These are phyloP conservation scores for Penicillium sp. DNA, from an alignment of 2,329 filamentous ascomycete species.

Conservation along the genomic window DNA sequence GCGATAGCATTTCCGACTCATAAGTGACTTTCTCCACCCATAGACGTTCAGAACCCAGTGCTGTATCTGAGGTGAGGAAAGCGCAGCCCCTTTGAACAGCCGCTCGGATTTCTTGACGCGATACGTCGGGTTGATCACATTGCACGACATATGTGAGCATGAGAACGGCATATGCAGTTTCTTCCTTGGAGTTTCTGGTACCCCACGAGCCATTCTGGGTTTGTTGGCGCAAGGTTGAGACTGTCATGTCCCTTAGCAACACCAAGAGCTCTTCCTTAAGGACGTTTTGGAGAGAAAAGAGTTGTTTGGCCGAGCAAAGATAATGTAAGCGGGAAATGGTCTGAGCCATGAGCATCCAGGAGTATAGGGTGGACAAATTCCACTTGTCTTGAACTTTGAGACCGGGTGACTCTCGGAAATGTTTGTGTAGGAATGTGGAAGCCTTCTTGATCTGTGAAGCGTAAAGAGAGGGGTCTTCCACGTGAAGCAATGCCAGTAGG, in stretches of 20 bases:
- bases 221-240: slow-evolving; percentile 2
- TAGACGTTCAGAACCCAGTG: slow-evolving; percentile 13
- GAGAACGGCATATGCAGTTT: slow-evolving; percentile 22
- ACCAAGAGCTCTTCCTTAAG: background rate
- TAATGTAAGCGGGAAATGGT: slow-evolving; percentile 4
- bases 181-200: slow-evolving; percentile 13
- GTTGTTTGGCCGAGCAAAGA: background rate
- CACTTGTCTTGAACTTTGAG: slow-evolving; percentile 24
- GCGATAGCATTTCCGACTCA: slow-evolving; percentile 19
- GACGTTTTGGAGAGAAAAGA: background rate
- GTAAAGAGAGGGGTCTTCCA: slow-evolving; percentile 13
- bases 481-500: slow-evolving; percentile 32
- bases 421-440: background rate
- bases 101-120: background rate
- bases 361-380: slow-evolving; percentile 26
- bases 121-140: background rate
- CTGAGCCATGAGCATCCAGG: slow-evolving; percentile 19
- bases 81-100: background rate
- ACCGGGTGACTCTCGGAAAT: slow-evolving; percentile 23
- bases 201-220: slow-evolving; percentile 22
- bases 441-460: background rate
- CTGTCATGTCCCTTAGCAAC: background rate
- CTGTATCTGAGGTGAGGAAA: background rate
- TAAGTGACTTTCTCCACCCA: slow-evolving; percentile 28
- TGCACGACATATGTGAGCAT: slow-evolving; percentile 11